Conservation (phyloP, 225 moss, liverwort and hornwort species). For the Antitrichia curtipendula region DNA sequence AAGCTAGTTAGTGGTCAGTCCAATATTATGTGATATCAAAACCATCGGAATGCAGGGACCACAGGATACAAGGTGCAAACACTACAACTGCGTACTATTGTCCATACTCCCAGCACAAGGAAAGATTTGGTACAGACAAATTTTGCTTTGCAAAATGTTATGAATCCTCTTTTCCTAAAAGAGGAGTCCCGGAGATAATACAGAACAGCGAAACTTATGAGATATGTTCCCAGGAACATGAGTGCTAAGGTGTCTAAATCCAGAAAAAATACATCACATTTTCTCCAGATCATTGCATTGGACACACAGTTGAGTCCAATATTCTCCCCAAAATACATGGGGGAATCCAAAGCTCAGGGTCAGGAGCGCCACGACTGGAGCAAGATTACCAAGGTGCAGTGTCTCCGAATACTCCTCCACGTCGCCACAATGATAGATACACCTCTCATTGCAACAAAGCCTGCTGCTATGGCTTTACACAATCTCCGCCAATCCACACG, state of each 20-base stretch:
- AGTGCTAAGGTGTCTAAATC: neutral
- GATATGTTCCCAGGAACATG: neutral
- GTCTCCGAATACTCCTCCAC: neutral
- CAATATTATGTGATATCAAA: neutral
- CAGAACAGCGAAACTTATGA: neutral
- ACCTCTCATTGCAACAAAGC: neutral
- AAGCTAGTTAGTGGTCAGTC: neutral
- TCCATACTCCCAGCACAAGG: neutral
- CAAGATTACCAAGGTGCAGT: neutral
- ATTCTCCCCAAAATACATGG: neutral
- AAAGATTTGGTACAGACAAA: neutral
- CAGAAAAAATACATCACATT: neutral
- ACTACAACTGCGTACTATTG: neutral
- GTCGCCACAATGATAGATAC: neutral
- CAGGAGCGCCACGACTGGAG: neutral
- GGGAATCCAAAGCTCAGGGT: constrained; percentile 1
- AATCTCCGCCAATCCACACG: neutral
- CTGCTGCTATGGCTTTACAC: neutral
- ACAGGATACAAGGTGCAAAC: neutral
- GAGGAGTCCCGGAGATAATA: neutral
- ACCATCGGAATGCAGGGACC: neutral
- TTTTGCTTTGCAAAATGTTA: neutral
- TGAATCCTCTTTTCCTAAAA: neutral
- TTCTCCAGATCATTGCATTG: neutral
- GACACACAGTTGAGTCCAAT: neutral